A percentile compares a stretch with the other conserved stretches of the same genome.
These are phyloP conservation scores for Tetrapisispora arboricola DNA, from an alignment of 805 yeast genomes.

Conservation along the genomic window DNA sequence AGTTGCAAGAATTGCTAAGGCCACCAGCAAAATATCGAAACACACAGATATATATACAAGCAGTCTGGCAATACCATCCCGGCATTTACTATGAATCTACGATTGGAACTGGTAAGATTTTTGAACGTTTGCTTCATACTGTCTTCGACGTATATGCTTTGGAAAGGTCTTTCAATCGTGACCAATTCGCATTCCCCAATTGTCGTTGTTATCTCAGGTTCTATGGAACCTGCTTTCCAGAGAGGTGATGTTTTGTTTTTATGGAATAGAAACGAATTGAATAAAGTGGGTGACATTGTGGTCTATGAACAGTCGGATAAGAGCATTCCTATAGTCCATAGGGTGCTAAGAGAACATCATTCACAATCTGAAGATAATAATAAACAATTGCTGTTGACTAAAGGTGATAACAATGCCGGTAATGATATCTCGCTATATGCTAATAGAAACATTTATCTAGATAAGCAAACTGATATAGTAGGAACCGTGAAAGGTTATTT, in stretches of 20 bases:
- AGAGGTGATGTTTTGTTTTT: slow-evolving; percentile 88
- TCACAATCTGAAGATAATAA: slow-evolving; percentile 8
- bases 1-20: too few relatives aligned
- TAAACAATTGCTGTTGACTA: slow-evolving; percentile 71
- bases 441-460: slow-evolving; percentile 61
- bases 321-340: slow-evolving; percentile 90
- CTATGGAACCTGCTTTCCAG: slow-evolving; percentile 99
- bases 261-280: slow-evolving; percentile 68
- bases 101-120: slow-evolving; percentile 52
- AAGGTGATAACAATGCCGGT: slow-evolving; percentile 91
- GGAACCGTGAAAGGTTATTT: slow-evolving; percentile 91
- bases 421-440: slow-evolving; percentile 86
- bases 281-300: slow-evolving; percentile 83
- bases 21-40: too few relatives aligned
- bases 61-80: too few relatives aligned
- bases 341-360: slow-evolving; percentile 77
- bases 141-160: slow-evolving; percentile 82
- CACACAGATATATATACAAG: too few relatives aligned
- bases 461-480: slow-evolving; percentile 65
- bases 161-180: slow-evolving; percentile 71
- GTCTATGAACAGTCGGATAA: slow-evolving; percentile 78
- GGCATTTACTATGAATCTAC: slow-evolving; percentile 43
- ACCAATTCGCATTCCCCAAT: slow-evolving; percentile 86
- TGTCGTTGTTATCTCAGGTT: slow-evolving; percentile 93
- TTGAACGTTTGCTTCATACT: slow-evolving; percentile 69